Evolutionary conservation across 2,329 filamentous ascomycete species (phyloP), one percentile per base, ranked within the genome.

Genomic region (Simplicillium aogashimaense): DNA sequence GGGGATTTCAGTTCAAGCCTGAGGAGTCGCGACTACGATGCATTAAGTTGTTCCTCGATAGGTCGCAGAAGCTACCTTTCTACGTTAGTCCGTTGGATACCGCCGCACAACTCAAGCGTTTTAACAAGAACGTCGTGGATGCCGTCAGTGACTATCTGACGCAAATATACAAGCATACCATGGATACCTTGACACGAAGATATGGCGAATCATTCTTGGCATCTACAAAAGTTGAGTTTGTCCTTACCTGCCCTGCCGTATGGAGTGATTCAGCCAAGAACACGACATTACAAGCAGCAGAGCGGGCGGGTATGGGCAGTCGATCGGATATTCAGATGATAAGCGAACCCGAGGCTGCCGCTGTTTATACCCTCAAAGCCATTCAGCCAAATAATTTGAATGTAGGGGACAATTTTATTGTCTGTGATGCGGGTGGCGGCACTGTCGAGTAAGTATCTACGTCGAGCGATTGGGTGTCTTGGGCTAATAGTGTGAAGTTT

Each of bases 211-310:
- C 78, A 0, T 89, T 90, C 52, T 86, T 89, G 78, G 73, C 74
- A 7, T 77, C 75, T 7, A 88, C 83, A 5, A 79, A 78, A 50
- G 78, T 87, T 31, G 79, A 89, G 45, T 89, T 86, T 50, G 83
- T 90, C 37, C 67, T 92, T 41, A 90, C 85, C 1, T 86, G 84
- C 38, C 86, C 86, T 7, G 86, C 86, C 7, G 83, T 90, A 7
- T 92, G 86, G 86, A 86, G 79, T 17, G 86, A 92, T 56, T 76
- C 82, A 0, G 86, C 85, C n/a, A 90, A 89, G 64, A 85, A 87
- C 57, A 84, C 83, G 6, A 90, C 85, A 2, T 61, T 88, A 37
- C 76, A 83, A 54, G 86, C 85, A 6, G 85, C 85, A 10, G 81
- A 88, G 62, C 68, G 78, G 43, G 86, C 85, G 0, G 86, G 85